Evolutionary conservation across 192 early-diverging fungal genomes (phyloP).

Genomic region (Diversispora eburnea): DNA sequence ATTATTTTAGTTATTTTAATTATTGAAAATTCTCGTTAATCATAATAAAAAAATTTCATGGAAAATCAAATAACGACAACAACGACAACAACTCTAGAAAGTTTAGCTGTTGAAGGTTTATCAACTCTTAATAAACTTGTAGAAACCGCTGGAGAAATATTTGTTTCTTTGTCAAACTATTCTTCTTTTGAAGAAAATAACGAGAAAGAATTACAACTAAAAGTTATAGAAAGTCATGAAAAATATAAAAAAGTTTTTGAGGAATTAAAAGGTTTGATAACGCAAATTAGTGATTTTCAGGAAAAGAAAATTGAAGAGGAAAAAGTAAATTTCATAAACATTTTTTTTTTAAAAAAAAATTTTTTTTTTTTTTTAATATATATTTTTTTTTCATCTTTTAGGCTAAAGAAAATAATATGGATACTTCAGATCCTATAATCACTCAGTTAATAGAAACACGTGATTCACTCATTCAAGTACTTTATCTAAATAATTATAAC

Average conservation of each 20-base stretch:
- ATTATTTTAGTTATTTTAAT: too few relatives aligned
- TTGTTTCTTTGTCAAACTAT: background rate
- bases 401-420: background rate
- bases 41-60: too few relatives aligned
- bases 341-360: background rate
- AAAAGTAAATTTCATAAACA: background rate
- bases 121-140: background rate
- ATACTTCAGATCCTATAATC: background rate
- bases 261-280: conserved; percentile 1
- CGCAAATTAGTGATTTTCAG: background rate
- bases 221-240: background rate
- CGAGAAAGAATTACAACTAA: background rate
- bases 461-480: background rate
- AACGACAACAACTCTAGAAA: background rate
- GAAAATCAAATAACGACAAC: background rate
- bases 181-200: background rate
- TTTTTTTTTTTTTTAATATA: background rate
- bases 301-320: background rate
- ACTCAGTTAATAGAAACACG: background rate
- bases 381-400: background rate
- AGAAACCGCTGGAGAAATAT: background rate
- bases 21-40: too few relatives aligned
- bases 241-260: conserved; percentile 5
- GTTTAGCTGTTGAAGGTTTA: background rate
- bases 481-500: background rate